Conservation (phyloP, 208 protist species). For the Leishmania arabica region DNA sequence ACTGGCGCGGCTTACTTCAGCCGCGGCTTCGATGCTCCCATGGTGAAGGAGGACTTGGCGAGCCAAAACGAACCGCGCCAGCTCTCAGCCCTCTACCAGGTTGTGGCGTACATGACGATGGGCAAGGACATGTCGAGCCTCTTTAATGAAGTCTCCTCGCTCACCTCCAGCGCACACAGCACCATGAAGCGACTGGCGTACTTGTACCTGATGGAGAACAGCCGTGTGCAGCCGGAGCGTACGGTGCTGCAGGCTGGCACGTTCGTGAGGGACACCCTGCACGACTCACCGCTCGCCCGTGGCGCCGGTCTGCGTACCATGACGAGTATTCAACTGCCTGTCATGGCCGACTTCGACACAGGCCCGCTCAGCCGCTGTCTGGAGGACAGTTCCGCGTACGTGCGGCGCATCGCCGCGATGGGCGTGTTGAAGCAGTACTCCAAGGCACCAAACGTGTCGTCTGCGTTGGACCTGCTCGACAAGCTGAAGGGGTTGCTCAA, state of each 20-base stretch:
- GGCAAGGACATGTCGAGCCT: constrained; percentile 97
- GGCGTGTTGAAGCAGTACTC: constrained; percentile 98
- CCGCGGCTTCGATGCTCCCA: constrained; percentile 82
- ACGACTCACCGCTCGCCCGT: constrained; percentile 96
- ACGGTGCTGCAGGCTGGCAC: constrained; percentile 98
- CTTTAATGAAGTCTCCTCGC: constrained; percentile 96
- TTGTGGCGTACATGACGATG: constrained; percentile 98
- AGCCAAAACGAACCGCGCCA: constrained; percentile 89
- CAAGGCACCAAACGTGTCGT: constrained; percentile 88
- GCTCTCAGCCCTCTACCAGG: constrained; percentile 96
- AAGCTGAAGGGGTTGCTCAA: constrained; percentile 90
- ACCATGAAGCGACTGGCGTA: constrained; percentile 99
- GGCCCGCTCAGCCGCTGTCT: constrained; percentile 94
- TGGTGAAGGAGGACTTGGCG: constrained; percentile 89
- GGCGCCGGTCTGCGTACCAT: constrained; percentile 98
- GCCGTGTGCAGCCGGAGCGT: constrained; percentile 96
- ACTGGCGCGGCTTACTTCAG: constrained; percentile 58
- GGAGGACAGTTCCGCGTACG: constrained; percentile 97
- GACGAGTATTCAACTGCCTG: constrained; percentile 97
- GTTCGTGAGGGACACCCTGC: constrained; percentile 95
- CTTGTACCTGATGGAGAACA: constrained; percentile 99
- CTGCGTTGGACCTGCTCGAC: constrained; percentile 90
- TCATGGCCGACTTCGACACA: constrained; percentile 97
- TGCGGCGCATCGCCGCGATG: constrained; percentile 98
- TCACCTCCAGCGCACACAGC: constrained; percentile 95